A percentile compares a stretch with the other conserved stretches of the same genome.
Evolutionary conservation across 768 basidiomycete genomes (phyloP).

Genomic region (Austroboletus eburneus): DNA sequence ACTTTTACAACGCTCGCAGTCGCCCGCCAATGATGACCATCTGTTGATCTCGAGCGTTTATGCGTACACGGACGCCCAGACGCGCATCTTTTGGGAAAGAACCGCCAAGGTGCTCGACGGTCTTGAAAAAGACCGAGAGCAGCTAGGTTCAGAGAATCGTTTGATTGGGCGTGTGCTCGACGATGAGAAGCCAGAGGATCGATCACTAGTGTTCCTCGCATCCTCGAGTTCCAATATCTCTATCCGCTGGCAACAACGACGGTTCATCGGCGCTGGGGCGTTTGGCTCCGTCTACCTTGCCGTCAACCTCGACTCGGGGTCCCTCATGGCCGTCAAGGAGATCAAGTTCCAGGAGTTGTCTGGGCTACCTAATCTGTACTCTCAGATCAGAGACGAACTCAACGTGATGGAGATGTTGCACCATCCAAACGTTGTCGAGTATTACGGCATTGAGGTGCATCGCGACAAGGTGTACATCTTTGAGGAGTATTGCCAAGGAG

Average conservation of each 20-base stretch:
- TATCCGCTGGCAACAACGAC: slow-evolving; percentile 96
- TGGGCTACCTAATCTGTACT: slow-evolving; percentile 81
- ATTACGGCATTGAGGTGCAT: slow-evolving; percentile 98
- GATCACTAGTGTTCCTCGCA: slow-evolving; percentile 90
- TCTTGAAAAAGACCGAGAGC: slow-evolving; percentile 63
- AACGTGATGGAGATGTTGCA: slow-evolving; percentile 97
- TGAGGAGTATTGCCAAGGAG: slow-evolving; percentile 97
- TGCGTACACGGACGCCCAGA: slow-evolving; percentile 55
- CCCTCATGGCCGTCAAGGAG: slow-evolving; percentile 99
- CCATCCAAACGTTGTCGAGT: slow-evolving; percentile 97
- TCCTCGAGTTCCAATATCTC: slow-evolving; percentile 95
- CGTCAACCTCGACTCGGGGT: slow-evolving; percentile 92
- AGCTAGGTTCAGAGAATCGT: slow-evolving; percentile 63
- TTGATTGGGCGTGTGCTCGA: slow-evolving; percentile 89
- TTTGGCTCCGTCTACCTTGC: slow-evolving; percentile 99
- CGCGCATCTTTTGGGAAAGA: slow-evolving; percentile 76
- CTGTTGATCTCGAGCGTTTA: slow-evolving; percentile 26
- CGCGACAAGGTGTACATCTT: slow-evolving; percentile 99
- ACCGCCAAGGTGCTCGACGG: slow-evolving; percentile 52
- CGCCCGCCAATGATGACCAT: slow-evolving; percentile 36
- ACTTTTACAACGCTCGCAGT: slow-evolving; percentile 40
- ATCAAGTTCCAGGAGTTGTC: slow-evolving; percentile 94
- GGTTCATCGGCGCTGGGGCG: slow-evolving; percentile 97
- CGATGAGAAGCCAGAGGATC: slow-evolving; percentile 89
- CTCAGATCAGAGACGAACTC: slow-evolving; percentile 93